Evolutionary conservation across 2,329 filamentous ascomycete genomes (phyloP), one percentile per base, ranked within the genome.

Genomic region (Penicillium sp.): DNA sequence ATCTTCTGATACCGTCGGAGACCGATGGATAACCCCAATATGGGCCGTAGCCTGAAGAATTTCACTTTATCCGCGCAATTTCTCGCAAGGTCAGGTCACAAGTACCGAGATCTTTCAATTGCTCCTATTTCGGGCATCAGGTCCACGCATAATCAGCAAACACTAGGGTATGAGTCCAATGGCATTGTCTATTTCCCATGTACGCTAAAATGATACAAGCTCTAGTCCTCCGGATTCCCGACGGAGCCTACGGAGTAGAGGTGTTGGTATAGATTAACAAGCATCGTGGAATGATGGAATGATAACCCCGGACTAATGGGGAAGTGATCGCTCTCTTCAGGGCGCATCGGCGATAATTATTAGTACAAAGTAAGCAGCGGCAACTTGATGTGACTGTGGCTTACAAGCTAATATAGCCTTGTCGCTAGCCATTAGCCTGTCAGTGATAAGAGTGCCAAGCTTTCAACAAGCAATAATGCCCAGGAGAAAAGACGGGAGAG

Each of bases 391-490:
- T 35, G 36, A 42, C 36, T 41, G 44, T 49, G 44, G 44, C 53
- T 31, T 49, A 6, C 5, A 29, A 19, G 42, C n/a, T 29, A 53
- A 31, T 38, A 29, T 29, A 21, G n/a, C 5, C 17, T 29, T 23
- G 13, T 19, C 2, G 6, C 9, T 33, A 36, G 21, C 31, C 29
- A 25, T 13, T 49, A 49, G 44, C 29, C 19, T 25, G 17, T 25
- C 6, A 10, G 35, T 49, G 44, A 55, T 49, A 35, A 49, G 44
- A 49, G 35, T 49, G 36, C 44, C 35, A 55, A 55, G 53, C 53
- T 55, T 55, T 42, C 2, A 8, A 49, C 53, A 55, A 55, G 53
- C 53, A 55, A 41, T 13, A 17, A 15, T 43, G 44, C 53, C 53
- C 53, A 55, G 53, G 25, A 44, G 19, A n/a, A 33, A 23, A 23